Percentiles rank a stretch among this genome's conserved stretches.
Evolutionary conservation across 148 eudicot species (phyloP).

Genomic region (Persicaria tinctoria): DNA sequence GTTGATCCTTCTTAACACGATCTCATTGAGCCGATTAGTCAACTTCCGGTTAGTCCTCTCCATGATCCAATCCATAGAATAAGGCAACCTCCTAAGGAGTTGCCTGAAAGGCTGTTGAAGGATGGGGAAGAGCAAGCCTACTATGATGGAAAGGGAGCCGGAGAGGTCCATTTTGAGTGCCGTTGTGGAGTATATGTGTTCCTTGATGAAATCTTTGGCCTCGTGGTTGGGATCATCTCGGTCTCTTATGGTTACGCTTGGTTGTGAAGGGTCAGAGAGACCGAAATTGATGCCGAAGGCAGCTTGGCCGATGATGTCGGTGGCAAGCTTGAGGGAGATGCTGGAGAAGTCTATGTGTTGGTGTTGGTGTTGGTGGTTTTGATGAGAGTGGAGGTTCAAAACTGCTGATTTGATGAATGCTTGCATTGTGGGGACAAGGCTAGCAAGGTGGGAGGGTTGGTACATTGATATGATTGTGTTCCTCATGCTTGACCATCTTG

Average conservation of each 20-base stretch:
- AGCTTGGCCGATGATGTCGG: slow-evolving; percentile 78
- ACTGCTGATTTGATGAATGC: slow-evolving; percentile 47
- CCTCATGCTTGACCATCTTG: slow-evolving; percentile 87
- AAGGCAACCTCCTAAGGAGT: slow-evolving; percentile 63
- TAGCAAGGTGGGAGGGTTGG: slow-evolving; percentile 88
- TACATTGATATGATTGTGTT: slow-evolving; percentile 78
- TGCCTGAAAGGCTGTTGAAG: slow-evolving; percentile 77
- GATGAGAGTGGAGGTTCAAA: slow-evolving; percentile 26
- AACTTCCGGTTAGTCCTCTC: slow-evolving; percentile 50
- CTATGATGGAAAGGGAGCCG: slow-evolving; percentile 68
- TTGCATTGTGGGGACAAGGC: slow-evolving; percentile 77
- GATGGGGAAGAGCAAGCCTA: slow-evolving; percentile 69
- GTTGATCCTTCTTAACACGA: slow-evolving; percentile 41
- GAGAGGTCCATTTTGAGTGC: slow-evolving; percentile 89
- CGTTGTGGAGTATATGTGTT: slow-evolving; percentile 82
- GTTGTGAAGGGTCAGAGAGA: slow-evolving; percentile 42
- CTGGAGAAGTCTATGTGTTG: slow-evolving; percentile 50
- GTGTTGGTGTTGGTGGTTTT: slow-evolving; percentile 15
- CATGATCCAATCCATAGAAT: slow-evolving; percentile 74
- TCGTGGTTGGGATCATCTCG: slow-evolving; percentile 18
- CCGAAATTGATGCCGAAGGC: slow-evolving; percentile 88
- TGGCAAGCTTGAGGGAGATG: slow-evolving; percentile 67
- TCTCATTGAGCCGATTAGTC: slow-evolving; percentile 44
- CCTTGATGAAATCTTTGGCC: slow-evolving; percentile 57
- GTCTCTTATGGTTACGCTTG: slow-evolving; percentile 12